These are phyloP conservation scores for Arctium minus DNA, from an alignment of 129 eudicot species.

Conservation along the genomic window DNA sequence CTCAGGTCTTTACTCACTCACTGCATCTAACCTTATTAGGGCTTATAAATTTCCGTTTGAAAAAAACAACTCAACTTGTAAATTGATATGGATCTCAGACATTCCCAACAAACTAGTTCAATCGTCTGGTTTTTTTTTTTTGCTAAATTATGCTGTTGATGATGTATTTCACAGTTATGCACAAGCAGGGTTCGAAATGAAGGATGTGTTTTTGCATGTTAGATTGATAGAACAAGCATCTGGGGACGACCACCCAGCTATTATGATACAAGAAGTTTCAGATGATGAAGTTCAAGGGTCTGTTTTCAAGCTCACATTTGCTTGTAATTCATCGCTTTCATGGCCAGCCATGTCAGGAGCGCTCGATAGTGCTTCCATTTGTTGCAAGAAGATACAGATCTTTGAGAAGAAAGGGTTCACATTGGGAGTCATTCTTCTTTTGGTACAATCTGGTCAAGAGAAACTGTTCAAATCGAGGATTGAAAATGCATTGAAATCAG, in stretches of 20 bases:
- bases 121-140: too few species aligned
- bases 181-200: slow-evolving; percentile 96
- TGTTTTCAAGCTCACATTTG: slow-evolving; percentile 72
- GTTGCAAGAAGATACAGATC: slow-evolving; percentile 93
- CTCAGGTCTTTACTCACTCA: slow-evolving; percentile 47
- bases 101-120: background rate
- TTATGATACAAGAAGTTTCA: slow-evolving; percentile 73
- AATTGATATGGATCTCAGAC: slow-evolving; percentile 14
- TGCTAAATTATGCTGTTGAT: slow-evolving; percentile 19
- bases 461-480: slow-evolving; percentile 53
- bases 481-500: slow-evolving; percentile 65
- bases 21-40: background rate
- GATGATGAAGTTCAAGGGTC: slow-evolving; percentile 63
- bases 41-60: background rate
- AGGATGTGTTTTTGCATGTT: slow-evolving; percentile 92
- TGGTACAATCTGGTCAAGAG: slow-evolving; percentile 78
- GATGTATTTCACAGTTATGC: slow-evolving; percentile 66
- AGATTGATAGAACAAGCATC: slow-evolving; percentile 94
- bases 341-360: slow-evolving; percentile 90
- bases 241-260: slow-evolving; percentile 70
- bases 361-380: slow-evolving; percentile 70
- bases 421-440: slow-evolving; percentile 63
- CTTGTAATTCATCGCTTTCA: slow-evolving; percentile 75
- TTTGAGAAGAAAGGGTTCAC: slow-evolving; percentile 95
- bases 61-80: background rate